Conservation (phyloP, 192 early-diverging fungal genomes). For the Gryganskiella cystojenkinii region DNA sequence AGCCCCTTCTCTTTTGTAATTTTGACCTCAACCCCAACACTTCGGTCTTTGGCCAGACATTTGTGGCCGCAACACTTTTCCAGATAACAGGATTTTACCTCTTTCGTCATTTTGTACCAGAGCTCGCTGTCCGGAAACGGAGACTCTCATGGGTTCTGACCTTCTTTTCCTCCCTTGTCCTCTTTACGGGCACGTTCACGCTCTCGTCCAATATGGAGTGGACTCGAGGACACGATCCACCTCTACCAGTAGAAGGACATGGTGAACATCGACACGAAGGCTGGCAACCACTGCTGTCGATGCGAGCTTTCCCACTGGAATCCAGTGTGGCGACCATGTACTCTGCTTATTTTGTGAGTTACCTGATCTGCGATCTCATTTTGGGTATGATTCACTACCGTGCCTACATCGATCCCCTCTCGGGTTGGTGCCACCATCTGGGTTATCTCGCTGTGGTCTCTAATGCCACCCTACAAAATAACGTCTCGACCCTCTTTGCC, state of each 20-base stretch:
- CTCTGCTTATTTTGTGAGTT: conserved; percentile 46
- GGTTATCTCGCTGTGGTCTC: conserved; percentile 31
- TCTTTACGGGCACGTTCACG: conserved; percentile 39
- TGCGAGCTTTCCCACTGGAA: conserved; percentile 31
- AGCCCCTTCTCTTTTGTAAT: conserved; percentile 28
- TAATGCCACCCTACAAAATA: conserved; percentile 16
- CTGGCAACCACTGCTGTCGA: conserved; percentile 7
- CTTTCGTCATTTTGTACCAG: conserved; percentile 13
- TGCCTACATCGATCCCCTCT: conserved; percentile 33
- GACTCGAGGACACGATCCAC: not conserved
- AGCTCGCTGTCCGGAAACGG: not conserved
- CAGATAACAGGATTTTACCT: conserved; percentile 39
- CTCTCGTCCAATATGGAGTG: conserved; percentile 38
- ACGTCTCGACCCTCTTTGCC: conserved; percentile 34
- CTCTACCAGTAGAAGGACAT: not conserved
- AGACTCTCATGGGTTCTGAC: conserved; percentile 42
- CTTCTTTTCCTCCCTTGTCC: conserved; percentile 36
- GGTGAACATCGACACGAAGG: not conserved
- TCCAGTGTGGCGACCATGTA: conserved; percentile 25
- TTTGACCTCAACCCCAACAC: conserved; percentile 52
- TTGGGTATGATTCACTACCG: conserved; percentile 39
- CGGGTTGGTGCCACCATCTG: conserved; percentile 45
- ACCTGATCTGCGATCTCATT: conserved; percentile 34
- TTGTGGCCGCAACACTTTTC: conserved; percentile 10
- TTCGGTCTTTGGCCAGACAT: conserved; percentile 19